Base-by-base conservation (phyloP, 441 rosid species). In the Aleurites moluccanus region DNA sequence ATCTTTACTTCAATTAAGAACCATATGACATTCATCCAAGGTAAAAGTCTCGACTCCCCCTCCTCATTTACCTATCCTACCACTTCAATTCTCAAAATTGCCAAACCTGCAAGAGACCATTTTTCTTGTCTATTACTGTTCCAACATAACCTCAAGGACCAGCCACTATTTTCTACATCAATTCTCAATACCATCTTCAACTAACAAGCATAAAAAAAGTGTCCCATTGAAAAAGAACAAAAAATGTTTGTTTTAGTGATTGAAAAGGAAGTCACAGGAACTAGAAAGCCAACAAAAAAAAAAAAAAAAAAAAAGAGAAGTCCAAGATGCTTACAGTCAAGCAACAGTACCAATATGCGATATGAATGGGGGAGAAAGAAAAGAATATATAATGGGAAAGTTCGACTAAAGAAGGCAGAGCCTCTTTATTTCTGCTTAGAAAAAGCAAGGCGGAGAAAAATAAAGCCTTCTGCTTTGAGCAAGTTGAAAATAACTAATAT, bases 111-210 rank as follows among this genome's bases (percentile, higher is more conserved):
- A 60, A 3, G 18, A 14, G 2, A 60, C 38, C 18, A 27, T 5
- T 27, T 27, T 27, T 6, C 35, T 14, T 28, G 33, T 60, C 20
- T 59, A 23, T 3, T 23, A 15, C 3, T 8, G 14, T 66, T 66
- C 53, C 53, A 66, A 42, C 53, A n/a, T 23, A 64, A 38, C 47
- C 69, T 21, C 30, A 44, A 66, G 53, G n/a, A 21, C 16, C 69
- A 44, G 20, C 18, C 45, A 44, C 23, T 23, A 21, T 11, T 42
- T 23, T 21, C 28, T n/a, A 44, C 18, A 66, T 23, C 11, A 13
- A 66, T 25, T 66, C 53, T 23, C 8, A 66, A 23, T 23, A 30
- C 35, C 35, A 44, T 1, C 33, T 42, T 42, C n/a, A 23, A 44
- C 33, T 11, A 47, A 16, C 50, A 6, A 40, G 40, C 14, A 2